Percentiles rank a stretch among this genome's conserved stretches.
Evolutionary conservation across 164 flowering plant genomes (phyloP).

Genomic region (Umbilicus rupestris): DNA sequence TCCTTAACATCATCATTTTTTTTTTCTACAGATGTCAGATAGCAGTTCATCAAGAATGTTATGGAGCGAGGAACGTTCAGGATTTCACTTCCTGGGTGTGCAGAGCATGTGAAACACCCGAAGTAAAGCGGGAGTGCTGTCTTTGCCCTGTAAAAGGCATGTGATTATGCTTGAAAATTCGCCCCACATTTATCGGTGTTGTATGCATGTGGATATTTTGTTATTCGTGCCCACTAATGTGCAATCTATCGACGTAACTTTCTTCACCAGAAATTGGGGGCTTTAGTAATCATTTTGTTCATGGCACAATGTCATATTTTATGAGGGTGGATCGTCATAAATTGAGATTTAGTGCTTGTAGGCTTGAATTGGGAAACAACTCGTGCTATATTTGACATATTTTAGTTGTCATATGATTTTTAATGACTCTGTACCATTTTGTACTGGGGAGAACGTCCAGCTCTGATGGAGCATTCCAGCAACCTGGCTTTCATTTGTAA

Average conservation of each 20-base stretch:
- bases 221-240: neutral
- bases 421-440: no score
- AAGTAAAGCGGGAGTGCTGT: conserved; percentile 75
- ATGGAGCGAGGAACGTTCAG: conserved; percentile 65
- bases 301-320: no score
- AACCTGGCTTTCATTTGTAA: neutral
- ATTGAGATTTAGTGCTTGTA: no score
- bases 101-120: conserved; percentile 93
- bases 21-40: conserved; percentile 74
- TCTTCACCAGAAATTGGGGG: no score
- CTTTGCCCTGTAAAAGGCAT: conserved; percentile 97
- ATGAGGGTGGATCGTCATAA: no score
- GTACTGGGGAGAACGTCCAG: no score
- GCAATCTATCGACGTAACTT: neutral
- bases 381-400: no score
- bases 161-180: conserved; percentile 10
- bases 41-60: conserved; percentile 99
- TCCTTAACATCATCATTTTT: neutral
- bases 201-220: neutral
- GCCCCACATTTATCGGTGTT: neutral
- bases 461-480: neutral
- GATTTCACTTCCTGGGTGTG: conserved; percentile 99
- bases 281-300: no score
- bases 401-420: no score
- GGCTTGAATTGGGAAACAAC: no score